Evolutionary conservation across 2,329 filamentous ascomycete genomes (phyloP).

Genomic region (Aspergillus persii): DNA sequence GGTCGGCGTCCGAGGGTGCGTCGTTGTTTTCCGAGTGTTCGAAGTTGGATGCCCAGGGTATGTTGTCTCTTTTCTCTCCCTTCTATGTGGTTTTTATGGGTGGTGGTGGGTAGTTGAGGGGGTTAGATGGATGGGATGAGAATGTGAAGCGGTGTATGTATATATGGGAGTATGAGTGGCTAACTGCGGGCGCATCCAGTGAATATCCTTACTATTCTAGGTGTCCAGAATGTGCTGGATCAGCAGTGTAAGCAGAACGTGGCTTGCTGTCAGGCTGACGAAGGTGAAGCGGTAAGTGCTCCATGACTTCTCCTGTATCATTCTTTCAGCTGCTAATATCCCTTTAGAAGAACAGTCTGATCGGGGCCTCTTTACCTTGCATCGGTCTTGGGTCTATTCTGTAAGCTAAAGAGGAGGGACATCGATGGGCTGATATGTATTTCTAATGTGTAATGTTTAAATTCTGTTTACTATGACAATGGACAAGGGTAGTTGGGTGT

Average conservation of each 20-base stretch:
- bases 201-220: not conserved
- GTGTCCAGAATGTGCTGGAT: slow-evolving; percentile 32
- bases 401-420: slow-evolving; percentile 14
- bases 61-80: not conserved
- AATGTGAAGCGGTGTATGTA: no score
- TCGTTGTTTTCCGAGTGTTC: slow-evolving; percentile 42
- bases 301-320: not conserved
- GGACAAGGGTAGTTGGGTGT: no score
- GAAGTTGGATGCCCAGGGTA: slow-evolving; percentile 23
- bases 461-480: no score
- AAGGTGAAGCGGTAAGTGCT: slow-evolving; percentile 26
- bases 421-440: not conserved
- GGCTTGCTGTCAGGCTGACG: slow-evolving; percentile 34
- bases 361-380: slow-evolving; percentile 35
- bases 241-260: slow-evolving; percentile 40
- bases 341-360: slow-evolving; percentile 18
- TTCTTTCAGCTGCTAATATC: not conserved
- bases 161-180: no score
- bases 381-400: slow-evolving; percentile 9
- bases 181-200: not conserved
- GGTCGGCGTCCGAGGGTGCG: slow-evolving; percentile 27
- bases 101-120: no score
- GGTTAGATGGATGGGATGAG: not conserved
- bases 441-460: no score
- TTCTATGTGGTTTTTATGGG: no score